Evolutionary conservation across 306 rosid species (phyloP).

Genomic region (Senna siamea): DNA sequence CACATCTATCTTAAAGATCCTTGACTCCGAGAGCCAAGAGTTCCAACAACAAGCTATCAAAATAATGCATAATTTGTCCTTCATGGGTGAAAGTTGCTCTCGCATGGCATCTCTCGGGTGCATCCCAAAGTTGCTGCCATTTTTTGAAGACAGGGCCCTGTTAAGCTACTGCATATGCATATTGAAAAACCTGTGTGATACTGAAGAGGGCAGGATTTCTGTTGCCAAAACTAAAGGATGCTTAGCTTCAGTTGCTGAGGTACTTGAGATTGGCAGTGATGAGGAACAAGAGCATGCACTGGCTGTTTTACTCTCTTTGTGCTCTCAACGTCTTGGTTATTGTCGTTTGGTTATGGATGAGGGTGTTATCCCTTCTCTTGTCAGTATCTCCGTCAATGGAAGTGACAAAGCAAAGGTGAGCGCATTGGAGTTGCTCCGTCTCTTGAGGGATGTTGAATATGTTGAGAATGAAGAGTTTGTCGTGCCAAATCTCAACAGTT

Average conservation of each 20-base stretch:
- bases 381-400: constrained; percentile 58
- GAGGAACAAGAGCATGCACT: constrained; percentile 79
- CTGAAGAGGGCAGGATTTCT: constrained; percentile 56
- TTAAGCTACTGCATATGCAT: constrained; percentile 48
- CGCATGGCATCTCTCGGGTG: constrained; percentile 53
- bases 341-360: constrained; percentile 75
- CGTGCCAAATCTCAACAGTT: constrained; percentile 34
- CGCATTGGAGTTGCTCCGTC: constrained; percentile 74
- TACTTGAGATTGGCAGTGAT: constrained; percentile 50
- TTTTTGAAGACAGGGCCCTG: constrained; percentile 46
- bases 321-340: constrained; percentile 74
- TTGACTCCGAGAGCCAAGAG: constrained; percentile 54
- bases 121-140: constrained; percentile 71
- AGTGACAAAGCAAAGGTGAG: constrained; percentile 53
- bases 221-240: constrained; percentile 71
- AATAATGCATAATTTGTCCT: constrained; percentile 62
- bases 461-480: constrained; percentile 29
- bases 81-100: constrained; percentile 47
- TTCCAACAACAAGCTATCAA: constrained; percentile 56
- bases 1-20: constrained; percentile 52
- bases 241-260: constrained; percentile 61
- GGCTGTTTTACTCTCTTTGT: constrained; percentile 68
- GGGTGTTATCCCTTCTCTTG: constrained; percentile 75
- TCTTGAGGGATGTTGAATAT: constrained; percentile 50
- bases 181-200: constrained; percentile 60